Evolutionary conservation across 768 basidiomycete species (phyloP).

Genomic region (Termitomyces titanicus): DNA sequence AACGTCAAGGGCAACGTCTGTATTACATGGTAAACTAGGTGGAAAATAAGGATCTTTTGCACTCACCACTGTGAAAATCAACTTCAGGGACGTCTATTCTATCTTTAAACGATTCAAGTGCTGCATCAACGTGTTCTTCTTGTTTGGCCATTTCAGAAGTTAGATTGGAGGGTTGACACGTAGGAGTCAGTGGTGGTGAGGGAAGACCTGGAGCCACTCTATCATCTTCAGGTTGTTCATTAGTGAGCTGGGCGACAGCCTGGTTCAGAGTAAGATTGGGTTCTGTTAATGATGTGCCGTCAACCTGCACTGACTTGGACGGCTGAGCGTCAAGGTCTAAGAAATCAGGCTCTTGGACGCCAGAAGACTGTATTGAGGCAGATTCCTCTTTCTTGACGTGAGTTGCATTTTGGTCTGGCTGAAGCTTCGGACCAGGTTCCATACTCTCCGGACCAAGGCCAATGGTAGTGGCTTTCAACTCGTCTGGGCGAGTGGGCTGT

Average conservation of each 20-base stretch:
- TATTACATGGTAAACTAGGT: constrained; percentile 1
- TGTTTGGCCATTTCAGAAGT: constrained; percentile 34
- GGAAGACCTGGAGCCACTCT: constrained; percentile 23
- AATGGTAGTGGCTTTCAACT: constrained; percentile 28
- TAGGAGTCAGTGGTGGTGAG: constrained; percentile 30
- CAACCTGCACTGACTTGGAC: constrained; percentile 16
- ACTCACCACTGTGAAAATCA: constrained; percentile 56
- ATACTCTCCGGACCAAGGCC: constrained; percentile 38
- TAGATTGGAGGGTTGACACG: constrained; percentile 3
- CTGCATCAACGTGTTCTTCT: constrained; percentile 47
- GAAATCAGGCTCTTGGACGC: constrained; percentile 86
- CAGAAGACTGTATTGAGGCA: constrained; percentile 9
- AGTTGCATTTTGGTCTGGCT: constrained; percentile 1
- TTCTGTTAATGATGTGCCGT: constrained; percentile 17
- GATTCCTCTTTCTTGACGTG: constrained; percentile 8
- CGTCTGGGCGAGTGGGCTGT: constrained; percentile 52
- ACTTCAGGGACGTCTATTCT: constrained; percentile 51
- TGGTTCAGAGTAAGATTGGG: constrained; percentile 31
- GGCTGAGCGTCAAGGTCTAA: constrained; percentile 71
- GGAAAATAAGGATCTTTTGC: not conserved
- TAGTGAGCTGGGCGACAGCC: constrained; percentile 18
- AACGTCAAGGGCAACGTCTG: constrained; percentile 79
- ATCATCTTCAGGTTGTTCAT: constrained; percentile 26
- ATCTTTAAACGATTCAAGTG: constrained; percentile 38
- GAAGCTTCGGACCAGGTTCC: constrained; percentile 20